Evolutionary conservation across 108 stramenopile species (phyloP).

Genomic region (Skeletonema potamos): DNA sequence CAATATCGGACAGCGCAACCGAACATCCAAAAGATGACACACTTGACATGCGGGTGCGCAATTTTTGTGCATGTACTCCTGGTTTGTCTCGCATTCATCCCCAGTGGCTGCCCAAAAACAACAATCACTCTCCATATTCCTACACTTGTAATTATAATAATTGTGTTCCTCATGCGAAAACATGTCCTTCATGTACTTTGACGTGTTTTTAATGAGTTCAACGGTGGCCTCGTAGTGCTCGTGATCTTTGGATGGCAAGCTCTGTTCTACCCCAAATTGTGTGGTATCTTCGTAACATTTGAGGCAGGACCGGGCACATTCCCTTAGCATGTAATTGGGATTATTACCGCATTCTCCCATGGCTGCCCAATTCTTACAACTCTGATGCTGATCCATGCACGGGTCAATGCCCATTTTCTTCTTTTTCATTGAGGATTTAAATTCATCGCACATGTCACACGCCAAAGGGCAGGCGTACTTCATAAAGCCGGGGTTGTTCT

Average conservation of each 20-base stretch:
- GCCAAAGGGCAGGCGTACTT: slow-evolving; percentile 23
- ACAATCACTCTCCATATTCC: slow-evolving; percentile 35
- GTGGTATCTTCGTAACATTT: slow-evolving; percentile 33
- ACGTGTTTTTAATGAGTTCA: slow-evolving; percentile 5
- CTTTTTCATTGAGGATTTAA: not conserved
- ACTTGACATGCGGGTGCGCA: slow-evolving; percentile 39
- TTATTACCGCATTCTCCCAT: slow-evolving; percentile 50
- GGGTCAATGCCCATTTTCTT: slow-evolving; percentile 5
- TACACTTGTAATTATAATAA: slow-evolving; percentile 18
- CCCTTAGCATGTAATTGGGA: slow-evolving; percentile 44
- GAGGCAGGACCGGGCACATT: slow-evolving; percentile 29
- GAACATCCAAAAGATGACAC: slow-evolving; percentile 44
- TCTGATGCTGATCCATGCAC: slow-evolving; percentile 33
- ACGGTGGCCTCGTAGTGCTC: not conserved
- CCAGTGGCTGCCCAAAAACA: slow-evolving; percentile 49
- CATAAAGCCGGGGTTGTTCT: slow-evolving; percentile 56
- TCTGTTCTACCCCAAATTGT: slow-evolving; percentile 32
- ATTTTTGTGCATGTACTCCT: slow-evolving; percentile 45
- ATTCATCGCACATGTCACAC: slow-evolving; percentile 22
- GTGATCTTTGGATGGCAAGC: not conserved
- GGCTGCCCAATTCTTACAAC: slow-evolving; percentile 47
- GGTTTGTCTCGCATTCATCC: slow-evolving; percentile 51
- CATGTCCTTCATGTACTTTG: slow-evolving; percentile 21
- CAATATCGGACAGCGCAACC: slow-evolving; percentile 46
- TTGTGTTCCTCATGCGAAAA: slow-evolving; percentile 20